Evolutionary conservation across 2,329 filamentous ascomycete genomes (phyloP).

Genomic region (Alternaria novae-zelandiae): DNA sequence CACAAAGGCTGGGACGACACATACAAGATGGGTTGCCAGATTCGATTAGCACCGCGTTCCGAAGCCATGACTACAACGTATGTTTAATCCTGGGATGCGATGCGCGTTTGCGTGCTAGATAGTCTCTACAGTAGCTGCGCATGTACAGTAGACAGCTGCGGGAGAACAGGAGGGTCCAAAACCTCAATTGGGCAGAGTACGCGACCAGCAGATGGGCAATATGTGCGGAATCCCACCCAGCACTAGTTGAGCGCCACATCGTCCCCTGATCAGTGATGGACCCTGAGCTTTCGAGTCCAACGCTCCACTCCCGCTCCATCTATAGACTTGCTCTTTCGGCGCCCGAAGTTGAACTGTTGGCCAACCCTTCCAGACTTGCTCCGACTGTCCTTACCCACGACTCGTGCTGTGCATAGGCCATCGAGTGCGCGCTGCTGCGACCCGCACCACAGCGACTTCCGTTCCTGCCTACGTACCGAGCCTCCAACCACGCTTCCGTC

Average conservation of each 20-base stretch:
- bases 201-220: conserved; percentile 13
- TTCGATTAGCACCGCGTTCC: background rate
- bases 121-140: background rate
- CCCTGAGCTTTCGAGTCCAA: conserved; percentile 13
- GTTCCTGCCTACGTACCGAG: conserved; percentile 9
- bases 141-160: conserved; percentile 8
- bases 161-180: conserved; percentile 12
- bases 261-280: conserved; percentile 16
- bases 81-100: background rate
- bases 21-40: background rate
- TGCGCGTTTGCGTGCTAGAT: background rate
- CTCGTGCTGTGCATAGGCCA: conserved; percentile 15
- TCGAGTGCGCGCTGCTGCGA: conserved; percentile 10
- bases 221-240: conserved; percentile 12
- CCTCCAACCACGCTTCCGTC: conserved; percentile 17
- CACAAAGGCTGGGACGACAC: conserved; percentile 12
- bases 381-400: conserved; percentile 15
- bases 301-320: conserved; percentile 15
- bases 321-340: conserved; percentile 8
- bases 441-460: conserved; percentile 11
- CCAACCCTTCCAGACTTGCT: conserved; percentile 10
- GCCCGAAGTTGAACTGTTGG: conserved; percentile 14
- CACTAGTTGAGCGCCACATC: conserved; percentile 14
- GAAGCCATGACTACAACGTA: conserved; percentile 1
- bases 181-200: conserved; percentile 11